Percentiles rank a stretch among this genome's conserved stretches.
phyloP scores from a whole-genome alignment of 1,139 yeast genomes.

The Debaryomyces robertsiae region DNA sequence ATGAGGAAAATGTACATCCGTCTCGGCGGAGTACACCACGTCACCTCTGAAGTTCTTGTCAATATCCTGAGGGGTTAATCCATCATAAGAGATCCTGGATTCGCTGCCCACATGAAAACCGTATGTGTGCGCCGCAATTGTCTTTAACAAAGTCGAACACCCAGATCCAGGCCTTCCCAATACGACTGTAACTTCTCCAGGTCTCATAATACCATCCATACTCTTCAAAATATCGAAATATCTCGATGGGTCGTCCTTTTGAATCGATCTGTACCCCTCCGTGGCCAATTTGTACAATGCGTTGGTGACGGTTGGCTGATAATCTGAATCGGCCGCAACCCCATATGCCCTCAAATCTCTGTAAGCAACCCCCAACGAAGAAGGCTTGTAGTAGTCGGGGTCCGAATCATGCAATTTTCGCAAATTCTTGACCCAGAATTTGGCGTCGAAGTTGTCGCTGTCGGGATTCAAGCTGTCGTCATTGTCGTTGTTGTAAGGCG shows the following conservation, averaged over 20 bases:
- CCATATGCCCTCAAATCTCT: constrained; percentile 72
- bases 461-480: constrained; percentile 33
- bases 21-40: constrained; percentile 54
- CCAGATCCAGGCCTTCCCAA: constrained; percentile 44
- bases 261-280: constrained; percentile 17
- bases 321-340: constrained; percentile 75
- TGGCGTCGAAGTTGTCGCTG: constrained; percentile 62
- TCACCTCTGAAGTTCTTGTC: constrained; percentile 48
- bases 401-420: constrained; percentile 53
- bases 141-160: constrained; percentile 37
- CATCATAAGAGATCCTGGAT: constrained; percentile 46
- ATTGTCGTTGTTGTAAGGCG: constrained; percentile 31
- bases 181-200: constrained; percentile 41
- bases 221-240: constrained; percentile 35
- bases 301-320: constrained; percentile 71
- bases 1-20: constrained; percentile 57
- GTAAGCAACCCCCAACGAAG: constrained; percentile 69
- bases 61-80: constrained; percentile 51
- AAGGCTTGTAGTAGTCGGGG: constrained; percentile 63
- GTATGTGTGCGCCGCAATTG: constrained; percentile 38
- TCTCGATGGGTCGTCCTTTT: constrained; percentile 19
- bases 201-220: constrained; percentile 36
- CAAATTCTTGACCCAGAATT: constrained; percentile 75
- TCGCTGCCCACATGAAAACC: constrained; percentile 36
- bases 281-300: constrained; percentile 30